A percentile compares a stretch with the other conserved stretches of the same genome.
Conservation (phyloP, 2,329 filamentous ascomycete species). For the Chalaropsis ovoidea region DNA sequence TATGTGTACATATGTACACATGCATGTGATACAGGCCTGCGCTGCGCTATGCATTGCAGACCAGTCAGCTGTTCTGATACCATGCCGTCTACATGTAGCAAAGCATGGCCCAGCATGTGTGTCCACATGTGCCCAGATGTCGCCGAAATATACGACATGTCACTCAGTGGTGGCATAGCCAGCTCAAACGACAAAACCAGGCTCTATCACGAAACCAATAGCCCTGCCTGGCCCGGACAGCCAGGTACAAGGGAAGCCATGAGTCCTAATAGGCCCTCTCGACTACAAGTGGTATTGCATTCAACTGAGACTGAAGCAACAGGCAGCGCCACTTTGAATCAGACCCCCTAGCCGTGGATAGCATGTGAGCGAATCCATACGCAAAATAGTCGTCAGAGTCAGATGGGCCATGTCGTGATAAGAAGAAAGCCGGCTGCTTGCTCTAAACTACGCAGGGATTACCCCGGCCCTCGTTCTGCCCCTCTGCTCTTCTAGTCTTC, state of each 20-base stretch:
- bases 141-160: not conserved
- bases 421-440: not conserved
- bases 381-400: not conserved
- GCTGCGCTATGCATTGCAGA: not conserved
- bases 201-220: too few relatives aligned
- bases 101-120: not conserved
- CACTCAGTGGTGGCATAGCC: too few relatives aligned
- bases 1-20: slow-evolving; percentile 1
- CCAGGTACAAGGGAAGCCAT: too few relatives aligned
- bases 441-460: not conserved
- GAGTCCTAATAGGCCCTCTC: too few relatives aligned
- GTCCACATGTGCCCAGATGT: not conserved
- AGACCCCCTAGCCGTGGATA: too few relatives aligned
- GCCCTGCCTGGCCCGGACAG: too few relatives aligned
- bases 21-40: not conserved
- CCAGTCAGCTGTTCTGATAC: not conserved
- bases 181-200: not conserved
- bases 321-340: too few relatives aligned
- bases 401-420: not conserved
- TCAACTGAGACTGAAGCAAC: too few relatives aligned
- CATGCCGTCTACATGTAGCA: not conserved
- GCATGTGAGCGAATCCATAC: not conserved
- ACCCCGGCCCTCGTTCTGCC: not conserved
- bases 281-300: too few relatives aligned
- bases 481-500: not conserved